phyloP scores from a whole-genome alignment of 2,329 filamentous ascomycete genomes.

The Penicillium sclerotigenum region DNA sequence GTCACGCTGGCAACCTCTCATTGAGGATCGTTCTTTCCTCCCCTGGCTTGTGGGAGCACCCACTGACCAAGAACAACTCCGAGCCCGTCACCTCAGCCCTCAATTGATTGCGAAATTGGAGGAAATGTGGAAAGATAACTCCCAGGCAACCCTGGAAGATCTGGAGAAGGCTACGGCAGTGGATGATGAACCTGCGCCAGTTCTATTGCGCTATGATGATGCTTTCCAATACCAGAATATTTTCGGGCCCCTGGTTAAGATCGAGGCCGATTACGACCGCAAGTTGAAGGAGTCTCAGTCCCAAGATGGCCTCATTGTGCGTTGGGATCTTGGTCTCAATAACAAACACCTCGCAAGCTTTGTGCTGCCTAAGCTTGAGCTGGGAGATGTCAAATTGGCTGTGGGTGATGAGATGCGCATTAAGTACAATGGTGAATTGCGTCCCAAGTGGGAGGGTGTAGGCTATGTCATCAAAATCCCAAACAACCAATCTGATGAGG shows the following conservation, averaged over 20 bases:
- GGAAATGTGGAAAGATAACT: slow-evolving; percentile 97
- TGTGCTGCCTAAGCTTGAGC: slow-evolving; percentile 91
- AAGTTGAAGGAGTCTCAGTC: slow-evolving; percentile 98
- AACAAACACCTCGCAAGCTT: slow-evolving; percentile 97
- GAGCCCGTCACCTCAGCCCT: slow-evolving; percentile 85
- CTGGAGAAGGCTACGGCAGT: slow-evolving; percentile 87
- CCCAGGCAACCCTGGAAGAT: slow-evolving; percentile 81
- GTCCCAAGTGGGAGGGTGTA: slow-evolving; percentile 91
- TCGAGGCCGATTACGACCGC: slow-evolving; percentile 98
- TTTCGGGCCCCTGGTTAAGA: slow-evolving; percentile 96
- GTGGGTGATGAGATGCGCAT: slow-evolving; percentile 98
- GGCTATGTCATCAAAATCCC: slow-evolving; percentile 99
- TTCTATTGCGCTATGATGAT: slow-evolving; percentile 91
- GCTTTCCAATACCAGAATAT: slow-evolving; percentile 99
- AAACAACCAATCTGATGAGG: slow-evolving; percentile 97
- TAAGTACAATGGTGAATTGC: slow-evolving; percentile 91
- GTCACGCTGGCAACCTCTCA: slow-evolving; percentile 93
- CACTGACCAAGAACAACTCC: slow-evolving; percentile 91
- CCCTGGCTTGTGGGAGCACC: slow-evolving; percentile 88
- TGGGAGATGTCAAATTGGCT: slow-evolving; percentile 95
- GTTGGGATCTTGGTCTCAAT: slow-evolving; percentile 93
- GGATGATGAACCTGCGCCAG: slow-evolving; percentile 91
- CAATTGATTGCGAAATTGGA: slow-evolving; percentile 95
- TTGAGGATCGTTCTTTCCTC: slow-evolving; percentile 93
- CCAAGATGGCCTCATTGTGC: slow-evolving; percentile 89